These are phyloP conservation scores for Aspergillus calidoustus DNA, from an alignment of 2,329 filamentous ascomycete genomes.

Conservation along the genomic window DNA sequence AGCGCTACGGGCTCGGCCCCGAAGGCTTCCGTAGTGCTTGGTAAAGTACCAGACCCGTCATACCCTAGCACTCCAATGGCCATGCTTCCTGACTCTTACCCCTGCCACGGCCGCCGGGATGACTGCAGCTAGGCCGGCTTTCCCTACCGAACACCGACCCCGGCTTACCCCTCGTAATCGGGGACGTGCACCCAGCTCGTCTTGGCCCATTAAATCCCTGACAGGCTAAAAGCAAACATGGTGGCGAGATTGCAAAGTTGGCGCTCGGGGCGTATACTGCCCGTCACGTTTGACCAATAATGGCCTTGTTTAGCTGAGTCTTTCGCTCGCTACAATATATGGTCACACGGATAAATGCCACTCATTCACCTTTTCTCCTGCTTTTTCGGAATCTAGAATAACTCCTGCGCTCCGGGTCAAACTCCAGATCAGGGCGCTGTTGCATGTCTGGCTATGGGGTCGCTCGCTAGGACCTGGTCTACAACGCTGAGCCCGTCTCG, in stretches of 20 bases:
- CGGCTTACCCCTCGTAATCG: background rate
- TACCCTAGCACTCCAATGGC: too few relatives aligned
- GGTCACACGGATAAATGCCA: too few relatives aligned
- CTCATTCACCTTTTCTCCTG: background rate
- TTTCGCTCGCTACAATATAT: too few relatives aligned
- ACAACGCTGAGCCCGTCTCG: background rate
- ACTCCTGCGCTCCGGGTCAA: background rate
- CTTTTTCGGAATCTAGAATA: background rate
- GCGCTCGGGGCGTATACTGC: background rate
- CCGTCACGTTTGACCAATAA: background rate
- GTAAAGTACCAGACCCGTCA: too few relatives aligned
- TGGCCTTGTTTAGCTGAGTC: background rate
- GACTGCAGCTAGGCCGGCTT: background rate
- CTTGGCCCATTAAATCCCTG: background rate
- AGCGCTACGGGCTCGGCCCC: too few relatives aligned
- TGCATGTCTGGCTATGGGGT: background rate
- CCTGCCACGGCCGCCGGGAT: background rate
- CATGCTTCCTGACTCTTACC: too few relatives aligned
- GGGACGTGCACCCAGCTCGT: too few relatives aligned
- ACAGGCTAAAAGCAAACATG: background rate
- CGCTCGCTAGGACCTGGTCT: background rate
- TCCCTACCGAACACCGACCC: background rate
- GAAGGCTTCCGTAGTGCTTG: too few relatives aligned
- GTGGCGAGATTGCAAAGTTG: too few relatives aligned
- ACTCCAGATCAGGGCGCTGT: background rate